Base-by-base conservation (phyloP, 2,329 filamentous ascomycete genomes). In the Neopestalotiopsis sp. region DNA sequence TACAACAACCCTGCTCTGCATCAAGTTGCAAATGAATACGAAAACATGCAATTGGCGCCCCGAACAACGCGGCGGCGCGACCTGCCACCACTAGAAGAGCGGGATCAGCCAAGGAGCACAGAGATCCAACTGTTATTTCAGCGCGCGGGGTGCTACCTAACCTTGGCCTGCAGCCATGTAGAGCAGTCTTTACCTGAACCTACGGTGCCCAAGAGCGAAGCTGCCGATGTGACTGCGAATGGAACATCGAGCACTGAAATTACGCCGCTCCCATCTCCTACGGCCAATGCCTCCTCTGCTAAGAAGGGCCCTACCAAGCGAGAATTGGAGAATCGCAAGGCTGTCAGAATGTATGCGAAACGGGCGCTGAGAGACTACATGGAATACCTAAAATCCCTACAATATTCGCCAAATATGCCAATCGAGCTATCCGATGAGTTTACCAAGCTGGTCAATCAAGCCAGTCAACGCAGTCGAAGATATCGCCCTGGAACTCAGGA, bases 41-140 rank as follows among this genome's bases (percentile, higher is more conserved):
- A 88, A 57, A 78, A 83, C 69, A 77, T 88, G 71, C 88, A 90
- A 68, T 76, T 82, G 72, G 75, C 83, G 80, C 82, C 52, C 78
- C 86, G 66, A 79, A 68, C 69, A 9, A 71, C 73, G 10, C 72
- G 77, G 30, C 77, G 77, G 62, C 74, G 76, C 59, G 78, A 79
- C 34, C 73, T 74, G 49, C 77, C 77, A 4, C 71, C 75, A 52
- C 70, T 78, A 3, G 75, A 78, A 5, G 76, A 79, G 67, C 72
- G 72, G 38, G 75, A 92, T 70, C 92, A 95, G 72, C 93, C 93
- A 14, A 91, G 86, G 73, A 93, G 93, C 76, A 83, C 95, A 71
- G 91, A 94, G 76, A 85, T 87, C 62, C 94, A 96, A 75, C 79
- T 96, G 4, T 80, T 93, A 4, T 95, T 96, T 77, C 91, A 95